These are phyloP conservation scores for Aureobasidium sp. DNA, from an alignment of 2,329 filamentous ascomycete species.

Conservation along the genomic window DNA sequence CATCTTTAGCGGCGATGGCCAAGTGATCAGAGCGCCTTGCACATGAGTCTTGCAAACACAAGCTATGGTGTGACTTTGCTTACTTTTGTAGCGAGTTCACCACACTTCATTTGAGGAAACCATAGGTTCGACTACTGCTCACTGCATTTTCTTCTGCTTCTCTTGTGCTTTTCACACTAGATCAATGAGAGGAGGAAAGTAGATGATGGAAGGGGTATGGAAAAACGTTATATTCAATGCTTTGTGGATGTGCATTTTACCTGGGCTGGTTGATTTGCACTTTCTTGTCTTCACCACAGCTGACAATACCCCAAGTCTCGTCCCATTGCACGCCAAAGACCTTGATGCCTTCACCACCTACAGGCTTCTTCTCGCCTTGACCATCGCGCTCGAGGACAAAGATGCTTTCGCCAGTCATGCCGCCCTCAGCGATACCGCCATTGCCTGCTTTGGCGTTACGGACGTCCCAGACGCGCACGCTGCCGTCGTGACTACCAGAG, in stretches of 20 bases:
- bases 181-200: not conserved
- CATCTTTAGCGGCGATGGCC: not conserved
- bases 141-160: not conserved
- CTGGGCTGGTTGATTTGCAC: constrained; percentile 72
- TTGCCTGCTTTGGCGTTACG: constrained; percentile 43
- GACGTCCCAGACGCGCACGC: constrained; percentile 86
- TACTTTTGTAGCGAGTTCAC: not conserved
- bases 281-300: constrained; percentile 85
- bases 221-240: not conserved
- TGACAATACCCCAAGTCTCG: constrained; percentile 76
- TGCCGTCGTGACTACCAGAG: constrained; percentile 86
- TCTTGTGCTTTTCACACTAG: too few species aligned
- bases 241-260: not conserved
- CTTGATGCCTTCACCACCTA: constrained; percentile 75
- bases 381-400: constrained; percentile 74
- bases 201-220: not conserved
- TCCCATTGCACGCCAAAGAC: constrained; percentile 89
- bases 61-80: not conserved
- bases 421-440: constrained; percentile 39
- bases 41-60: not conserved
- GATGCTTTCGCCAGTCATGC: constrained; percentile 57
- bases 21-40: not conserved
- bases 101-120: not conserved
- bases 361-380: constrained; percentile 51
- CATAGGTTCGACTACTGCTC: not conserved